Evolutionary conservation across 306 rosid genomes (phyloP).

Genomic region (Hippophae gyantsensis): DNA sequence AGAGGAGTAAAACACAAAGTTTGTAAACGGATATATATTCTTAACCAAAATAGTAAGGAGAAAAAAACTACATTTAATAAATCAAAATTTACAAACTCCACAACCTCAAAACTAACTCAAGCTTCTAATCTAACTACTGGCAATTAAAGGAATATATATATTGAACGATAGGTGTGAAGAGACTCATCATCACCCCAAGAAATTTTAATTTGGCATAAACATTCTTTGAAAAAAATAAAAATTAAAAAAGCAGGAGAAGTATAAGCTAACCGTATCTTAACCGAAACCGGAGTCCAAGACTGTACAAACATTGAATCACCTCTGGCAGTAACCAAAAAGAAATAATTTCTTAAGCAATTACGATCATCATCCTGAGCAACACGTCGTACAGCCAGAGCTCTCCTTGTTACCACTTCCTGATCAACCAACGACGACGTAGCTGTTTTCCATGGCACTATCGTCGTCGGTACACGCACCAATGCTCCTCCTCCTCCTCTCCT

Average conservation of each 20-base stretch:
- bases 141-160: too few relatives aligned
- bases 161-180: too few relatives aligned
- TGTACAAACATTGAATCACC: constrained; percentile 75
- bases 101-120: too few relatives aligned
- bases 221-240: too few relatives aligned
- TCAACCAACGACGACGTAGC: constrained; percentile 26
- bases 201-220: too few relatives aligned
- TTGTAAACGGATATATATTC: too few relatives aligned
- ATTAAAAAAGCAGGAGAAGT: neutral
- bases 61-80: too few relatives aligned
- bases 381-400: constrained; percentile 55
- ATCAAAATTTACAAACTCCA: too few relatives aligned
- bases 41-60: too few relatives aligned
- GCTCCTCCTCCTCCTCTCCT: constrained; percentile 17
- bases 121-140: too few relatives aligned
- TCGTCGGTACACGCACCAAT: constrained; percentile 43
- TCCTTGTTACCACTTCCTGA: constrained; percentile 43
- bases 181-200: too few relatives aligned
- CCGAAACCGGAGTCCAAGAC: constrained; percentile 58
- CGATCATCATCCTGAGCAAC: constrained; percentile 42
- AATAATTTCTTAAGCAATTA: constrained; percentile 35
- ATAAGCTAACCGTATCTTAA: constrained; percentile 36
- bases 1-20: too few relatives aligned
- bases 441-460: constrained; percentile 49
- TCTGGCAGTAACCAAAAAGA: constrained; percentile 39